Conservation (phyloP, 2,329 filamentous ascomycete species). For the Pseudogymnoascus sp. region DNA sequence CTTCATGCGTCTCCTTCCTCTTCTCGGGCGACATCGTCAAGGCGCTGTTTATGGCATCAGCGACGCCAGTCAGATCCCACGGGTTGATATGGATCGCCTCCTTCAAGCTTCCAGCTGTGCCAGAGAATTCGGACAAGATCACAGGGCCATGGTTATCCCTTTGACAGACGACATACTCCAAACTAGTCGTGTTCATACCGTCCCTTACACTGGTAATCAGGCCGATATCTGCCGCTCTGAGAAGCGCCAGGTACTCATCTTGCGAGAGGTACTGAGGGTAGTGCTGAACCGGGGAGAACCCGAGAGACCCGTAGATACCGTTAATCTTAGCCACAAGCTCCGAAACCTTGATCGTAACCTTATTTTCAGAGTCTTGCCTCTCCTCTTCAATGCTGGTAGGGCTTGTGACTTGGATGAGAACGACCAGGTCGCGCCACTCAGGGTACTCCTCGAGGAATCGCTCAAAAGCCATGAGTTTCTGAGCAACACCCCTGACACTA, state of each 20-base stretch:
- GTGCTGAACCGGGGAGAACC: conserved; percentile 86
- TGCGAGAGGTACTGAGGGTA: conserved; percentile 87
- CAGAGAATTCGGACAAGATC: conserved; percentile 94
- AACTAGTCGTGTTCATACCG: conserved; percentile 94
- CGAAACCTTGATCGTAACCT: conserved; percentile 80
- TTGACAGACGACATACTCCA: conserved; percentile 92
- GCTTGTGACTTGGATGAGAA: conserved; percentile 90
- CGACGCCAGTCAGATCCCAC: conserved; percentile 82
- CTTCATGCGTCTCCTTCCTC: conserved; percentile 60
- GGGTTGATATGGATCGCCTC: conserved; percentile 95
- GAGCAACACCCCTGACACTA: conserved; percentile 85
- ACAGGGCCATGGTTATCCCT: conserved; percentile 77
- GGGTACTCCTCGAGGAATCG: conserved; percentile 84
- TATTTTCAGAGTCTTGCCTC: conserved; percentile 66
- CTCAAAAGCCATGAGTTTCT: conserved; percentile 92
- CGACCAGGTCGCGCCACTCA: conserved; percentile 85
- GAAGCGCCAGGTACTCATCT: conserved; percentile 90
- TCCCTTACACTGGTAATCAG: conserved; percentile 93
- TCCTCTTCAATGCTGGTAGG: conserved; percentile 74
- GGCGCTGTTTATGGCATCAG: conserved; percentile 72
- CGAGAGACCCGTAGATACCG: conserved; percentile 76
- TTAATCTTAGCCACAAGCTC: conserved; percentile 90
- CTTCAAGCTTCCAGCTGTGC: conserved; percentile 76
- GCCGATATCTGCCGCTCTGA: conserved; percentile 82
- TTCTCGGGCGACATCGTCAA: conserved; percentile 64